Conservation (phyloP, 2,329 filamentous ascomycete genomes). For the Colletotrichum spaethianum region DNA sequence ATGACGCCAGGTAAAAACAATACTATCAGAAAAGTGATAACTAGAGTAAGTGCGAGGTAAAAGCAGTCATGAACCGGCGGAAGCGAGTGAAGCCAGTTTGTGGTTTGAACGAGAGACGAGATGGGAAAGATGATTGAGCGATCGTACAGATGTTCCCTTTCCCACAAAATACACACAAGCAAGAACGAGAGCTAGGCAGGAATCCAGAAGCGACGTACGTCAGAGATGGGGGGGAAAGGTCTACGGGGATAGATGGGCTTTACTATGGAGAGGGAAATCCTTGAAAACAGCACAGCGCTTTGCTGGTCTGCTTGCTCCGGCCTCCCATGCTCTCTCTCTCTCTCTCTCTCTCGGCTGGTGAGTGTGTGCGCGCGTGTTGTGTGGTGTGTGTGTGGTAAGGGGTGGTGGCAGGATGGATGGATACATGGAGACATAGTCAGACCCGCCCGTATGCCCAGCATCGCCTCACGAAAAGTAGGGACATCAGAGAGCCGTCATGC, state of each 20-base stretch:
- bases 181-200: constrained; percentile 32
- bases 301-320: constrained; percentile 1
- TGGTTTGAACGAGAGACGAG: constrained; percentile 38
- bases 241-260: constrained; percentile 21
- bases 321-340: not conserved
- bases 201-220: constrained; percentile 38
- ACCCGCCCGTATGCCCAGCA: constrained; percentile 36
- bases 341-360: not conserved
- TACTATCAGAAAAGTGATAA: constrained; percentile 4
- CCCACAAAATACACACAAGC: constrained; percentile 35
- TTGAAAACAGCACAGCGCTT: constrained; percentile 16
- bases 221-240: constrained; percentile 33
- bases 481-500: constrained; percentile 35
- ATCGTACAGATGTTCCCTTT: constrained; percentile 37
- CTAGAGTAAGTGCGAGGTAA: constrained; percentile 19
- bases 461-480: constrained; percentile 36
- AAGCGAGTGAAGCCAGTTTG: constrained; percentile 39
- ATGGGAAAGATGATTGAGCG: constrained; percentile 35
- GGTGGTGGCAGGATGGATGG: constrained; percentile 31
- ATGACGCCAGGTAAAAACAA: constrained; percentile 13
- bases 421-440: constrained; percentile 21
- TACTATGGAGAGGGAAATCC: constrained; percentile 38
- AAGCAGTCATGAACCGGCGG: constrained; percentile 30
- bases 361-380: not conserved
- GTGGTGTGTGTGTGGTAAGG: constrained; percentile 17